Conservation (phyloP, 1,139 yeast genomes). For the Debaryomyces sp. region DNA sequence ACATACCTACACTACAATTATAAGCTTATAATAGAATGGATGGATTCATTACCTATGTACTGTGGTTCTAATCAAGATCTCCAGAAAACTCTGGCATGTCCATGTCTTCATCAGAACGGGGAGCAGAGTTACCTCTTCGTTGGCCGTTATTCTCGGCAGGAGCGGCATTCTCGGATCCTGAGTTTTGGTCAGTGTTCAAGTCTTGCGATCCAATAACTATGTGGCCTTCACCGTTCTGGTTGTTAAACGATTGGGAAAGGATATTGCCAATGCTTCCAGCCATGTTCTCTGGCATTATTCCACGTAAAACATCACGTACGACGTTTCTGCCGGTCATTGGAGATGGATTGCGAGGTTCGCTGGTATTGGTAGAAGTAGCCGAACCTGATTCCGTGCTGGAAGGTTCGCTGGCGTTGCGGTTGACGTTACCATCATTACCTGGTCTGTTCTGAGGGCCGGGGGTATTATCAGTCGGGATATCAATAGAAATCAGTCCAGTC, state of each 20-base stretch:
- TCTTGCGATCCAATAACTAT: constrained; percentile 11
- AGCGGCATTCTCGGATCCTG: constrained; percentile 7
- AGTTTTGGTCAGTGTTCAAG: constrained; percentile 8
- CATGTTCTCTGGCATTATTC: constrained; percentile 16
- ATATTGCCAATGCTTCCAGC: constrained; percentile 17
- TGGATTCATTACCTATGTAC: not conserved
- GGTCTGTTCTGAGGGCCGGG: constrained; percentile 1
- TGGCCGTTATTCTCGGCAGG: not conserved
- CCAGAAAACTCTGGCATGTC: constrained; percentile 21
- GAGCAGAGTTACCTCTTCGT: not conserved
- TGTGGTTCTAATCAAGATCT: constrained; percentile 18
- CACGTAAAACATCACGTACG: constrained; percentile 17
- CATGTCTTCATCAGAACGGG: constrained; percentile 15
- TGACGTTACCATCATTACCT: constrained; percentile 1
- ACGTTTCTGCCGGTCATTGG: constrained; percentile 8
- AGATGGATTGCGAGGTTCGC: not conserved
- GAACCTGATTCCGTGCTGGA: not conserved
- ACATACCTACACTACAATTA: too few species aligned
- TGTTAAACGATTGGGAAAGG: constrained; percentile 15
- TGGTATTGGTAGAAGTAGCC: not conserved
- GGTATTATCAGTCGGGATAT: constrained; percentile 3
- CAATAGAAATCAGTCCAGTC: constrained; percentile 7
- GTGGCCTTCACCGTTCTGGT: constrained; percentile 11
- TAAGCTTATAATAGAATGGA: not conserved
- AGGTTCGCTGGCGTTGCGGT: not conserved